phyloP scores from a whole-genome alignment of 768 basidiomycete genomes.

The Russula dissimulans region DNA sequence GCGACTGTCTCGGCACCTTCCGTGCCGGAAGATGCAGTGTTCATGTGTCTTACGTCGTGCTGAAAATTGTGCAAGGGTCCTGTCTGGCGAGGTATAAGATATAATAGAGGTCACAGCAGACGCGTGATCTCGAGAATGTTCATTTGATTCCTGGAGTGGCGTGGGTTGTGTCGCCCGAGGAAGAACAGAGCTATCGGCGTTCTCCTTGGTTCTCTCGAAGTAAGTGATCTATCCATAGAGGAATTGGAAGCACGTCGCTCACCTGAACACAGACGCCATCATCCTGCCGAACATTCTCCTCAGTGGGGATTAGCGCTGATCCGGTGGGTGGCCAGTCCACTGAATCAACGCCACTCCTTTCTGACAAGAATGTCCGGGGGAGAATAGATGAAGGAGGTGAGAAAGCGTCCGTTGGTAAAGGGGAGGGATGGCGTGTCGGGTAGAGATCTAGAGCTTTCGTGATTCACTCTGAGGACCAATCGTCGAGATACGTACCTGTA shows the following conservation, averaged over 20 bases:
- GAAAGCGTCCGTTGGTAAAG: not conserved
- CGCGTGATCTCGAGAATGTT: no score
- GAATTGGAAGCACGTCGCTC: not conserved
- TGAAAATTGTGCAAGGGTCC: not conserved
- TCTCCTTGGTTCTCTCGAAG: not conserved
- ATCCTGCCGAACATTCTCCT: not conserved
- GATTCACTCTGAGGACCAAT: no score
- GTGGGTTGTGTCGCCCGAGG: not conserved
- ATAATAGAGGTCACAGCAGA: not conserved
- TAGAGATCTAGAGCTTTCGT: not conserved
- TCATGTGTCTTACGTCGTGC: not conserved
- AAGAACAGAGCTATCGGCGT: not conserved
- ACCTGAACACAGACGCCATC: no score
- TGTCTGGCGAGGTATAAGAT: not conserved
- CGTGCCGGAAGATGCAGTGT: no score
- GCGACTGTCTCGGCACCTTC: not conserved
- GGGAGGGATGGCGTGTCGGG: not conserved
- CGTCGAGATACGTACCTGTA: no score
- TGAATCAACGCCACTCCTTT: not conserved
- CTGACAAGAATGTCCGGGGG: not conserved
- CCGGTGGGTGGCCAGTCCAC: slow-evolving; percentile 13
- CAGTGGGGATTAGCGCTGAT: not conserved
- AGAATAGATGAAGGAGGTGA: not conserved
- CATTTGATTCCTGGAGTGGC: not conserved
- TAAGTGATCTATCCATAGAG: not conserved